These are phyloP conservation scores for Coemansia guatemalensis DNA, from an alignment of 192 early-diverging fungal genomes.

Conservation along the genomic window DNA sequence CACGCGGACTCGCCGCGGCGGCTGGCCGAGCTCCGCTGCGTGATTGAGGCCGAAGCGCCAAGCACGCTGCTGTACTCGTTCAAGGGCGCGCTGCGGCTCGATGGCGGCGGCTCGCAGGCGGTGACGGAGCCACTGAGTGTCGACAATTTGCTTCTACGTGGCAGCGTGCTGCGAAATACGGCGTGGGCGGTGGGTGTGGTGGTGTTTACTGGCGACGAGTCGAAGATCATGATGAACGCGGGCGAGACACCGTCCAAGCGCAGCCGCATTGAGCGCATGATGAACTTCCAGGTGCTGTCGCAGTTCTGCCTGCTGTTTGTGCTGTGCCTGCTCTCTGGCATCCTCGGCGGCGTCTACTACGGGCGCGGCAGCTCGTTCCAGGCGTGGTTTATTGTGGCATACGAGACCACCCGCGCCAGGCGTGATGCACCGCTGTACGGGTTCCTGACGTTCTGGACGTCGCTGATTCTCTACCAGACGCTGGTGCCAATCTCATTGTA, in stretches of 20 bases:
- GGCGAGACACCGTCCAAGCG: slow-evolving; percentile 92
- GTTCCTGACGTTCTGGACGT: slow-evolving; percentile 77
- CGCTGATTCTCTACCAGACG: slow-evolving; percentile 91
- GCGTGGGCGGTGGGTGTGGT: slow-evolving; percentile 83
- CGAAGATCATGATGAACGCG: slow-evolving; percentile 95
- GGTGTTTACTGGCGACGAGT: slow-evolving; percentile 90
- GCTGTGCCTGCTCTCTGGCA: slow-evolving; percentile 68
- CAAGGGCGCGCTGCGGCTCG: slow-evolving; percentile 61
- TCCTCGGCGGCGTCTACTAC: slow-evolving; percentile 65
- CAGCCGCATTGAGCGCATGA: slow-evolving; percentile 84
- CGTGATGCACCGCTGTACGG: slow-evolving; percentile 54
- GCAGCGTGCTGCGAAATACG: slow-evolving; percentile 92
- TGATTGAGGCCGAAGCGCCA: slow-evolving; percentile 83
- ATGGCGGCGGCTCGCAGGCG: background rate
- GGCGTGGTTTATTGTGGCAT: slow-evolving; percentile 44
- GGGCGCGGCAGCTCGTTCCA: slow-evolving; percentile 55
- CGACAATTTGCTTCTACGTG: slow-evolving; percentile 83
- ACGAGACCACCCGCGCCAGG: slow-evolving; percentile 22
- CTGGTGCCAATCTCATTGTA: slow-evolving; percentile 96
- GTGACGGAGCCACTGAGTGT: slow-evolving; percentile 58
- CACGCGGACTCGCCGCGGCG: slow-evolving; percentile 59
- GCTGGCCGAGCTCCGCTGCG: slow-evolving; percentile 60
- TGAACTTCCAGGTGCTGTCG: slow-evolving; percentile 83
- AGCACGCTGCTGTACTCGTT: slow-evolving; percentile 88
- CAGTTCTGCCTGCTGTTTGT: slow-evolving; percentile 80